Percentiles rank a stretch among this genome's conserved stretches.
These are phyloP conservation scores for Hortiboletus campestris DNA, from an alignment of 768 basidiomycete species.

Conservation along the genomic window DNA sequence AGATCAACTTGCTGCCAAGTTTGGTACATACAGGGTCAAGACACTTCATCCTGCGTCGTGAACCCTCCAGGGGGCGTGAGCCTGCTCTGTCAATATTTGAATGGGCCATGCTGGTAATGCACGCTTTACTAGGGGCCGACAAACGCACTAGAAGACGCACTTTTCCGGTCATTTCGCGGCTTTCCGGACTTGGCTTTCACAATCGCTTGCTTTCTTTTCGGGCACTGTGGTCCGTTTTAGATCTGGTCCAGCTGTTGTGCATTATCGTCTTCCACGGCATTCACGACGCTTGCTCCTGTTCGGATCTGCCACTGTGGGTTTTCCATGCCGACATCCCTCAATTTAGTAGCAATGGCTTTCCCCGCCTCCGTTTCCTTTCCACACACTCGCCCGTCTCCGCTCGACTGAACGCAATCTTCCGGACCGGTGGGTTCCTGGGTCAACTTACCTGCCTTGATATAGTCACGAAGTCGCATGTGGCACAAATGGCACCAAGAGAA, in stretches of 20 bases:
- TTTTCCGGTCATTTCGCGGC: constrained; percentile 1
- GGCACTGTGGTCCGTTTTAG: not conserved
- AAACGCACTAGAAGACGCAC: constrained; percentile 1
- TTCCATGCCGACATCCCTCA: not conserved
- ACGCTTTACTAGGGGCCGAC: not conserved
- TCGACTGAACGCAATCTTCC: not conserved
- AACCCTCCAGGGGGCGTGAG: constrained; percentile 2
- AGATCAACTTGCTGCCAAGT: not conserved
- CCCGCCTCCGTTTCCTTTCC: not conserved
- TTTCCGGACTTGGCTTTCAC: constrained; percentile 5
- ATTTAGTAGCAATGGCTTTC: constrained; percentile 3
- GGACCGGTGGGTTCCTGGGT: not conserved
- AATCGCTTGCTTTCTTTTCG: too few species aligned
- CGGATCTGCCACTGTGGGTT: not conserved
- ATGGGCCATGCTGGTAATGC: not conserved
- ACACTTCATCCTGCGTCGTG: not conserved
- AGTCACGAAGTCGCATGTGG: not conserved
- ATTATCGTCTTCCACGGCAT: constrained; percentile 2
- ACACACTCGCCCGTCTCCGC: not conserved
- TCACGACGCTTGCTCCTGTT: not conserved
- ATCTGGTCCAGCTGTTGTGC: not conserved
- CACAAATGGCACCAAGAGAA: not conserved
- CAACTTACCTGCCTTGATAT: not conserved
- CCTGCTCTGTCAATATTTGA: not conserved
- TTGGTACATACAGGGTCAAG: not conserved